These are phyloP conservation scores for Candida andamanensis DNA, from an alignment of 805 yeast species.

Conservation along the genomic window DNA sequence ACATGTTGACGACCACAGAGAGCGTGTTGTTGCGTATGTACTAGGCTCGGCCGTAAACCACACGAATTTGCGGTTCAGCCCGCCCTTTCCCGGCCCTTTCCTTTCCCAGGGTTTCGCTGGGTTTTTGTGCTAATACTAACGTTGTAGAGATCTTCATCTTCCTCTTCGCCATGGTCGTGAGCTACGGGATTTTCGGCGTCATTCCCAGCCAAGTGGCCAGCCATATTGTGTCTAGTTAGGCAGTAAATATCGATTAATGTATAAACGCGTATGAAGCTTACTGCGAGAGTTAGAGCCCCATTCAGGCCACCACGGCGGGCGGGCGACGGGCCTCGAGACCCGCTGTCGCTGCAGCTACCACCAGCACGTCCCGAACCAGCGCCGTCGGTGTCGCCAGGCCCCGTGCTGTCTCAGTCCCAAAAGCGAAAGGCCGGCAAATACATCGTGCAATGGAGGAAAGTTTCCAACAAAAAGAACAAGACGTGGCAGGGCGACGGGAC, in stretches of 20 bases:
- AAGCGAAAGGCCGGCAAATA: slow-evolving; percentile 1
- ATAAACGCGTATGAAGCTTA: too few species aligned
- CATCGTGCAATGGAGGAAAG: slow-evolving; percentile 64
- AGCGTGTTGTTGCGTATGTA: slow-evolving; percentile 22
- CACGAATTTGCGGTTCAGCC: too few species aligned
- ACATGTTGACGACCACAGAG: slow-evolving; percentile 46
- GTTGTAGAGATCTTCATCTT: background rate
- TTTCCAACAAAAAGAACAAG: slow-evolving; percentile 72
- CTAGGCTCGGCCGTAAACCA: too few species aligned
- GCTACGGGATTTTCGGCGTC: background rate
- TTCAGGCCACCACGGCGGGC: slow-evolving; percentile 46
- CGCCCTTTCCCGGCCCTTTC: too few species aligned
- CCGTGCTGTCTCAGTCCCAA: background rate
- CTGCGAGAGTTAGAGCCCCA: slow-evolving; percentile 33
- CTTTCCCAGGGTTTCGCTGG: background rate
- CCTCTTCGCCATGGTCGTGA: background rate
- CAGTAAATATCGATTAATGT: too few species aligned
- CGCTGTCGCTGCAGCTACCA: background rate
- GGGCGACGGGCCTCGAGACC: background rate
- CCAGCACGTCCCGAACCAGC: background rate
- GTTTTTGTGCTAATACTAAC: background rate
- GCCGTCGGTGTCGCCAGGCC: background rate
- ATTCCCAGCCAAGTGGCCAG: too few species aligned
- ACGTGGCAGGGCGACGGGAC: slow-evolving; percentile 95
- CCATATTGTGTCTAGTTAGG: too few species aligned